Percentiles rank a stretch among this genome's conserved stretches.
phyloP scores from a whole-genome alignment of 176 grass and related monocot genomes.

The Juncus inflexus region DNA sequence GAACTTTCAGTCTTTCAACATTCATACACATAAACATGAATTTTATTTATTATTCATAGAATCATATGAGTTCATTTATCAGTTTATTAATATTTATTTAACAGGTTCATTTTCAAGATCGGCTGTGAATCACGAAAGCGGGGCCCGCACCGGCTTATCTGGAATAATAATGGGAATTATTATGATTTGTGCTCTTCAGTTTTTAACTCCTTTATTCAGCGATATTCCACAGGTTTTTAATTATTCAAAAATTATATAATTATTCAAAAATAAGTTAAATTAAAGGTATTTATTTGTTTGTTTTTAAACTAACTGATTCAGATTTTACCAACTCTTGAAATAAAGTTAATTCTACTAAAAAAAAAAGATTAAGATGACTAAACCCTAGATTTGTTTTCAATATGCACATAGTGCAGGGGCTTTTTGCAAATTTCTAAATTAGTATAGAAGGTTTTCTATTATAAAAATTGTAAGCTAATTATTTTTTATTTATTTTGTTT shows the following conservation, averaged over 20 bases:
- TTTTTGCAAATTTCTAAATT: constrained; percentile 1
- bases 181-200: constrained; percentile 76
- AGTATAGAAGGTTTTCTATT: not conserved
- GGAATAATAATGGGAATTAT: constrained; percentile 95
- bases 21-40: no score
- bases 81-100: constrained; percentile 23
- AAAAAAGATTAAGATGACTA: no score
- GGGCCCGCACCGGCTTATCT: constrained; percentile 77
- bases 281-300: no score
- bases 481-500: constrained; percentile 4
- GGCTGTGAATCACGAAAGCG: constrained; percentile 96
- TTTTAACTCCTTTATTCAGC: constrained; percentile 94
- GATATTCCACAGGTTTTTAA: constrained; percentile 86
- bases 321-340: no score
- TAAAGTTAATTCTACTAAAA: no score
- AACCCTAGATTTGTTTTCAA: no score
- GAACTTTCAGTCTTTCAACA: no score
- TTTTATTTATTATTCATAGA: constrained; percentile 2
- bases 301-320: no score
- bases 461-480: constrained; percentile 1
- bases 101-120: constrained; percentile 97
- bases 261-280: no score
- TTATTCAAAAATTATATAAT: not conserved
- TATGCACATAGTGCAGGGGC: no score
- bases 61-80: not conserved